phyloP scores from a whole-genome alignment of 768 basidiomycete species.

The Lactarius deliciosus region DNA sequence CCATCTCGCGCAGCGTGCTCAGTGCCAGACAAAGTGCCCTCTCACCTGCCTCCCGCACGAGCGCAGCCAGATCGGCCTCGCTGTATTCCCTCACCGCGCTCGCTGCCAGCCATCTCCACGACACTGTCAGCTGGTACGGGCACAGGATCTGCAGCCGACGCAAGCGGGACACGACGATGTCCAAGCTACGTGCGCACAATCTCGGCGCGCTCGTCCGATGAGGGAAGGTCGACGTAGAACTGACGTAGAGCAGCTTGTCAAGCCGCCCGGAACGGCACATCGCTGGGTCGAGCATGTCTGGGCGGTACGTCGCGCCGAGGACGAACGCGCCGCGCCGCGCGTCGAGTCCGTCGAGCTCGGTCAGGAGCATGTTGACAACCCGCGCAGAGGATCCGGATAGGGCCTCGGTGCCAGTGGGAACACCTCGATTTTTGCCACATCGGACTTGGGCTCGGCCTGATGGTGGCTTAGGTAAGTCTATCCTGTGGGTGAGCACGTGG shows the following conservation, averaged over 20 bases:
- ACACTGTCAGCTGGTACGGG: slow-evolving; percentile 34
- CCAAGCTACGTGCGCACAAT: slow-evolving; percentile 72
- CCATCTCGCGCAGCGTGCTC: slow-evolving; percentile 66
- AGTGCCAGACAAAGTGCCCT: slow-evolving; percentile 69
- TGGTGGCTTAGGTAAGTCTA: neutral
- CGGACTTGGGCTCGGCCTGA: too few relatives aligned
- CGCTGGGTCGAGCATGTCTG: slow-evolving; percentile 50
- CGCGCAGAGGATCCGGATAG: slow-evolving; percentile 91
- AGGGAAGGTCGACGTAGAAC: slow-evolving; percentile 91
- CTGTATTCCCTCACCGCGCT: slow-evolving; percentile 83
- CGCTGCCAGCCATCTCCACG: slow-evolving; percentile 50
- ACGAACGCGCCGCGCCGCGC: slow-evolving; percentile 86
- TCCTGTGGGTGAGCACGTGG: neutral
- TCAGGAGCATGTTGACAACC: slow-evolving; percentile 91
- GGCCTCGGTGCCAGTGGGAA: too few relatives aligned
- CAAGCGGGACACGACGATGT: slow-evolving; percentile 63
- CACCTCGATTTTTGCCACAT: too few relatives aligned
- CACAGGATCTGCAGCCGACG: slow-evolving; percentile 23
- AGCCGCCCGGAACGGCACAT: slow-evolving; percentile 95
- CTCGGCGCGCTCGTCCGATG: slow-evolving; percentile 70
- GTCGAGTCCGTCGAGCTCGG: slow-evolving; percentile 91
- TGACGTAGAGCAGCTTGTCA: slow-evolving; percentile 89
- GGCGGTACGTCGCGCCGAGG: slow-evolving; percentile 84
- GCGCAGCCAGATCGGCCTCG: slow-evolving; percentile 85
- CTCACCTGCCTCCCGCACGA: slow-evolving; percentile 89